Conservation (phyloP, 208 protist species). For the Tritrichomonas musculus region DNA sequence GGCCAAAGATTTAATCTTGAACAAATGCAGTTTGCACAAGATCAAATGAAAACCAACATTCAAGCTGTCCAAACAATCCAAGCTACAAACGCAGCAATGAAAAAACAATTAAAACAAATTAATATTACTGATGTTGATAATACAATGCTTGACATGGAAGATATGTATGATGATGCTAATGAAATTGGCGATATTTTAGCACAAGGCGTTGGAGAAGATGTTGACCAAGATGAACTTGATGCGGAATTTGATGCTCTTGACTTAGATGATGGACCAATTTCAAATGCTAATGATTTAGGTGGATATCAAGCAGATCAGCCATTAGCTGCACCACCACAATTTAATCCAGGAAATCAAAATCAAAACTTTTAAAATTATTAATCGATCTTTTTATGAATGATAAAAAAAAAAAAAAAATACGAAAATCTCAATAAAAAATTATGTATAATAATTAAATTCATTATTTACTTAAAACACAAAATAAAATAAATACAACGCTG, state of each 20-base stretch:
- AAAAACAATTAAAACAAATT: background rate
- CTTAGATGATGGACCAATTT: background rate
- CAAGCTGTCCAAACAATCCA: background rate
- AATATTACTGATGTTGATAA: background rate
- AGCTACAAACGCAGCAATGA: background rate
- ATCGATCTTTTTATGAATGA: no score
- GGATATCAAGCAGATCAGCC: no score
- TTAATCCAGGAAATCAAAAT: no score
- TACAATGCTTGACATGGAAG: background rate
- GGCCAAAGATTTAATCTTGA: background rate
- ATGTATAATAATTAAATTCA: no score
- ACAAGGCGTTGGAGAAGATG: background rate
- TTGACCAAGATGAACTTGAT: background rate
- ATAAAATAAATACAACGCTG: no score
- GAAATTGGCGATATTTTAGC: background rate
- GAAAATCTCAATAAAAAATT: no score
- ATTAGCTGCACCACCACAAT: no score
- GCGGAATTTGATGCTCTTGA: background rate
- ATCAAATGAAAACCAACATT: background rate
- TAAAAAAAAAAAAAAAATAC: no score
- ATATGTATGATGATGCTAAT: background rate
- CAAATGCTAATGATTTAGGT: no score
- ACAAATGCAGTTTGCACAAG: background rate
- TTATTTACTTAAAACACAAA: no score
- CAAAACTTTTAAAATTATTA: no score